A percentile compares a stretch with the other conserved stretches of the same genome.
Evolutionary conservation across 176 grass and related monocot species (phyloP).

Genomic region (Microstegium vimineum): DNA sequence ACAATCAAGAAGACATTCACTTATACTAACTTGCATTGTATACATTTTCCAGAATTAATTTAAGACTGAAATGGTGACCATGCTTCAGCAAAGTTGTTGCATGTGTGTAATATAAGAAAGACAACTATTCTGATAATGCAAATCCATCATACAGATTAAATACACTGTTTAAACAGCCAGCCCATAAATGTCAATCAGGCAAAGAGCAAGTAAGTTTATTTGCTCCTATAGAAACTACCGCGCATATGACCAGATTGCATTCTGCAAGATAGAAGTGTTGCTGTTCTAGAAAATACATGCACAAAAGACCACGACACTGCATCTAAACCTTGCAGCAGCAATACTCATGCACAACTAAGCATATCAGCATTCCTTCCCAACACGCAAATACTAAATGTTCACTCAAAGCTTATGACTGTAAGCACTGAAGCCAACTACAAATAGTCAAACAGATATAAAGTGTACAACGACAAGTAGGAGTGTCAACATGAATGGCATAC

Average conservation of each 20-base stretch:
- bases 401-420: background rate
- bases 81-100: background rate
- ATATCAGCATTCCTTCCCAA: background rate
- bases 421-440: background rate
- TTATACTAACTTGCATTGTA: background rate
- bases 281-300: background rate
- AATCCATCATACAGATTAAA: background rate
- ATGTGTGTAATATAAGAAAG: too few relatives aligned
- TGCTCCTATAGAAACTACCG: background rate
- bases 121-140: background rate
- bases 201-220: background rate
- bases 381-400: slow-evolving; percentile 19
- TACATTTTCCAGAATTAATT: background rate
- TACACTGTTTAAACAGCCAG: background rate
- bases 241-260: background rate
- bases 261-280: background rate
- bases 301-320: background rate
- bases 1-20: background rate
- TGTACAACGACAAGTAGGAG: background rate
- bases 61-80: background rate
- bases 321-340: background rate
- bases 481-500: background rate
- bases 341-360: background rate
- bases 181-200: too few relatives aligned
- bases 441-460: background rate